phyloP scores from a whole-genome alignment of 2,329 filamentous ascomycete species.

The Penicillium sp. region DNA sequence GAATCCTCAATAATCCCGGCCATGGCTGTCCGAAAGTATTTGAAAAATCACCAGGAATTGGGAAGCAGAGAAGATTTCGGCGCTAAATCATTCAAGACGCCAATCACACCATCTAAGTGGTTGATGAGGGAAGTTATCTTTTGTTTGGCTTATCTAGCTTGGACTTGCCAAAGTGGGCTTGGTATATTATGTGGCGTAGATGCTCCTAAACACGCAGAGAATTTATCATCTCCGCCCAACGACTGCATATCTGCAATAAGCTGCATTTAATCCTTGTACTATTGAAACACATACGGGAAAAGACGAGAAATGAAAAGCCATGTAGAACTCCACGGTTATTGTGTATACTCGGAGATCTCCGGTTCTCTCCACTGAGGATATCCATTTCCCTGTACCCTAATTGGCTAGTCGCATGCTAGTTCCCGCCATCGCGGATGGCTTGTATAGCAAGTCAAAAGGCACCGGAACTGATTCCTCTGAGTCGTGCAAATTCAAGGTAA shows the following conservation, averaged over 20 bases:
- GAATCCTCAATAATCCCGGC: slow-evolving; percentile 10
- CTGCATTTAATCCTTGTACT: neutral
- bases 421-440: neutral
- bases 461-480: neutral
- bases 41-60: neutral
- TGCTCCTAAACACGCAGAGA: neutral
- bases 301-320: neutral
- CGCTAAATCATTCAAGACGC: slow-evolving; percentile 3
- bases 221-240: no score
- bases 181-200: neutral
- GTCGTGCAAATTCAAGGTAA: neutral
- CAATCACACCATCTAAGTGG: slow-evolving; percentile 25
- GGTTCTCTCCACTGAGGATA: neutral
- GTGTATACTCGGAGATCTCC: neutral
- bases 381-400: neutral
- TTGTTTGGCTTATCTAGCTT: neutral
- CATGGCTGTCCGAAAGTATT: slow-evolving; percentile 7
- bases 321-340: neutral
- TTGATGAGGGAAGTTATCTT: slow-evolving; percentile 13
- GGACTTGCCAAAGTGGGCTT: slow-evolving; percentile 1
- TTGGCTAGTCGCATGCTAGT: neutral
- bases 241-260: neutral
- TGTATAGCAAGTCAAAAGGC: neutral
- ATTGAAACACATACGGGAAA: neutral
- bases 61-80: slow-evolving; percentile 2